These are phyloP conservation scores for Massarina eburnea DNA, from an alignment of 2,329 filamentous ascomycete genomes.

Conservation along the genomic window DNA sequence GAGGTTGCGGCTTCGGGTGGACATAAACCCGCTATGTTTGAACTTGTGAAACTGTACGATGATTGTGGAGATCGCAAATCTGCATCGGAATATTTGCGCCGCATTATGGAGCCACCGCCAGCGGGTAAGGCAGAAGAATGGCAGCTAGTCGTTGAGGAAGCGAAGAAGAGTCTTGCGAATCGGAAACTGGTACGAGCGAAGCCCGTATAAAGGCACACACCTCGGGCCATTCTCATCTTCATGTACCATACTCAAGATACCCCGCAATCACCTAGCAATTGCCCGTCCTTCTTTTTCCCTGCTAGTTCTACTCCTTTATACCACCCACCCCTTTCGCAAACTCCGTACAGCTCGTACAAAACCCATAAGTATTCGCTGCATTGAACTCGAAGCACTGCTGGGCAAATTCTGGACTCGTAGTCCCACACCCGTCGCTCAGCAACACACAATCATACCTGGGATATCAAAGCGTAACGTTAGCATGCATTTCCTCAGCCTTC, in stretches of 20 bases:
- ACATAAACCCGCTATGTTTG: slow-evolving; percentile 31
- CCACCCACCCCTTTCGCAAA: slow-evolving; percentile 27
- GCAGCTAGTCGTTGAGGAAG: slow-evolving; percentile 25
- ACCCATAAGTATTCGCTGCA: slow-evolving; percentile 45
- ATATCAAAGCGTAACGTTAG: too few species aligned
- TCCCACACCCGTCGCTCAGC: slow-evolving; percentile 44
- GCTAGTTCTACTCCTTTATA: slow-evolving; percentile 5
- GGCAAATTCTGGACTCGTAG: slow-evolving; percentile 41
- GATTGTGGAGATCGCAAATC: slow-evolving; percentile 15
- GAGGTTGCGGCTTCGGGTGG: slow-evolving; percentile 25
- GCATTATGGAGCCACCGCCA: slow-evolving; percentile 18
- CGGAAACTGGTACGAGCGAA: neutral
- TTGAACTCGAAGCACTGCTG: slow-evolving; percentile 46
- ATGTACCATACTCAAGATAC: neutral
- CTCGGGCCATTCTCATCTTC: neutral
- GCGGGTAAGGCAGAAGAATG: slow-evolving; percentile 26
- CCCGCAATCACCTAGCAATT: neutral
- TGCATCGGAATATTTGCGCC: slow-evolving; percentile 14
- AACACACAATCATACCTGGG: slow-evolving; percentile 48
- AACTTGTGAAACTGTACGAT: slow-evolving; percentile 25
- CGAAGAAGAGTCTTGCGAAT: slow-evolving; percentile 12
- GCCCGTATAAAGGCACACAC: neutral
- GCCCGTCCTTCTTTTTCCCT: neutral
- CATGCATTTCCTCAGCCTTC: too few species aligned
- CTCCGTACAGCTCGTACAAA: slow-evolving; percentile 40